Conservation (phyloP, 1,284 basidiomycete species). For the Leccinum griseonigrum region DNA sequence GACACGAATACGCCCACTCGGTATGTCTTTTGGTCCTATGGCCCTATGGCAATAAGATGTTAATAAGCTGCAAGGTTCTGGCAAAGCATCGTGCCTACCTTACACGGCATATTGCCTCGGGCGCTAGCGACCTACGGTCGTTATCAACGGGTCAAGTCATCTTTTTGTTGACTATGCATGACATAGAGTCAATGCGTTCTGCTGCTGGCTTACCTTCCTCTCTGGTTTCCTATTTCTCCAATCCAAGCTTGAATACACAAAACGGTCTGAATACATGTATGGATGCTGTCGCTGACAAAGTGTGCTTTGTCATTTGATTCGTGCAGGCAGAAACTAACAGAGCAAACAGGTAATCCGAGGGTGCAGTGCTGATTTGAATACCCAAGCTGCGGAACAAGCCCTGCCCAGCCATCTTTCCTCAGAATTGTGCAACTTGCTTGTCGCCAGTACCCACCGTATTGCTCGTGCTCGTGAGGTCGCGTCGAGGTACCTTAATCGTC, state of each 20-base stretch:
- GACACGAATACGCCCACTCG: conserved; percentile 82
- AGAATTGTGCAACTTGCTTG: conserved; percentile 77
- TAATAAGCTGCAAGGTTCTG: conserved; percentile 50
- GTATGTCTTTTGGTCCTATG: conserved; percentile 38
- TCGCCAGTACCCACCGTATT: conserved; percentile 83
- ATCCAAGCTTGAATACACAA: conserved; percentile 81
- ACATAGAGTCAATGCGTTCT: conserved; percentile 88
- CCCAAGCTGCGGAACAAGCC: conserved; percentile 76
- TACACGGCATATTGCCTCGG: conserved; percentile 66
- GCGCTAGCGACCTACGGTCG: conserved; percentile 70
- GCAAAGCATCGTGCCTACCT: conserved; percentile 65
- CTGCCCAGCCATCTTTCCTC: conserved; percentile 70
- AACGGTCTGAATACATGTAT: conserved; percentile 69
- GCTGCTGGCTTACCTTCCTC: conserved; percentile 80
- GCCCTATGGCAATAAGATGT: neutral
- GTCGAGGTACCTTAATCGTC: conserved; percentile 77
- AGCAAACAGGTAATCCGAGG: conserved; percentile 64
- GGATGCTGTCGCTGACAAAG: conserved; percentile 86
- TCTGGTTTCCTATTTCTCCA: conserved; percentile 86
- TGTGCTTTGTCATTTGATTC: conserved; percentile 29
- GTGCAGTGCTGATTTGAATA: conserved; percentile 68
- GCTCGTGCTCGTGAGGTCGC: conserved; percentile 82
- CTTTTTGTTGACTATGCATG: conserved; percentile 85
- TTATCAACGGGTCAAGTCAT: conserved; percentile 85
- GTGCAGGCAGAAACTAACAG: conserved; percentile 11